Base-by-base conservation (phyloP, 176 grass and related monocot species). In the Avena atlantica region DNA sequence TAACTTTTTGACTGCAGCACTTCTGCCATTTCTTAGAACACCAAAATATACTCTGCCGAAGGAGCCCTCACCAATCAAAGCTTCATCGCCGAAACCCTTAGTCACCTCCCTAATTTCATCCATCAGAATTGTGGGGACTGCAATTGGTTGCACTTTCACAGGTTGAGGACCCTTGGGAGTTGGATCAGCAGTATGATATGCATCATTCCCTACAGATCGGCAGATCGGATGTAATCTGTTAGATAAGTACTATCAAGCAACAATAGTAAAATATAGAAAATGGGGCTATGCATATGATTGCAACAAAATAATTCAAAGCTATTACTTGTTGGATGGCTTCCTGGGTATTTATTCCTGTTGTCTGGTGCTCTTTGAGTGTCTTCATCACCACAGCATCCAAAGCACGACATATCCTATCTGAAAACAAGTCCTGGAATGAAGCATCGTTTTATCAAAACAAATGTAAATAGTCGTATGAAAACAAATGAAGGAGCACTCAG, bases 41-140 rank as follows among this genome's bases (percentile, higher is more conserved):
- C 88, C 94, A 65, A 89, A 90, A 79, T 94, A 97, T 56, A 97
- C 89, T 93, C 90, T 93, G 42, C 94, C 94, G 66, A 93, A 97
- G 65, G 94, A 97, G 16, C 92, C 92, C 68, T 97, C 94, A 15
- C 94, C 94, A 87, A 97, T 94, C 80, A 97, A 87, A 74, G 94
- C 89, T 71, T 93, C 92, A 92, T 93, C 94, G 17, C 86, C 90
- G 79, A 97, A 97, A 90, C 81, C 88, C 65, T 94, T 92, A 2
- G 94, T 97, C 12, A 94, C 87, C 81, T 97, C 94, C 83, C 80
- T 86, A 81, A 97, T 92, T 88, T 97, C 94, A 36, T 97, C 92
- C 21, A 97, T 80, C 50, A 83, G 85, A 80, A 97, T 86, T 44
- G 64, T 40, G 60, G 94, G 94, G 47, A 93, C 92, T 73, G 89